Evolutionary conservation across 2,329 filamentous ascomycete genomes (phyloP).

Genomic region (Trichoderma sp.): DNA sequence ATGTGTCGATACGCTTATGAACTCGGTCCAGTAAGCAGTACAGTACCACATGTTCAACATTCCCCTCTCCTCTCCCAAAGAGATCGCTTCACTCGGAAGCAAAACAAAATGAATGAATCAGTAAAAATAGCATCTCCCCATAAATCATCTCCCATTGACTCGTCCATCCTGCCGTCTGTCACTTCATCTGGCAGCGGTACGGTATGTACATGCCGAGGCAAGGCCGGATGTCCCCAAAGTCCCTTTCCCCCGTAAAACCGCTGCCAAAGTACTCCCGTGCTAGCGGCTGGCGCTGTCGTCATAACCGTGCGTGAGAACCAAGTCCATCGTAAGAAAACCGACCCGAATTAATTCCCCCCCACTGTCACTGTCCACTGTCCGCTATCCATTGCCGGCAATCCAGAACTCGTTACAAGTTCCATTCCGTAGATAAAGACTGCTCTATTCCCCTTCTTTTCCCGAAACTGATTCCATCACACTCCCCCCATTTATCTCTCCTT

Average conservation of each 20-base stretch:
- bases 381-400: neutral
- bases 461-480: neutral
- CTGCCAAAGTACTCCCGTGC: neutral
- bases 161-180: neutral
- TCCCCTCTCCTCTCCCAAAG: neutral
- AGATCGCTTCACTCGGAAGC: neutral
- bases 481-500: neutral
- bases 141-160: neutral
- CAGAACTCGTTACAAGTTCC: neutral
- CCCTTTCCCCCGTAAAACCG: constrained; percentile 9
- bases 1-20: neutral
- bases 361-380: neutral
- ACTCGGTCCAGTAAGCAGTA: neutral
- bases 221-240: neutral
- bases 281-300: neutral
- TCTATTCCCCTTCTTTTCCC: neutral
- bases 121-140: neutral
- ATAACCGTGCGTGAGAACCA: neutral
- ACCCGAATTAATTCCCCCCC: neutral
- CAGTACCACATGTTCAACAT: neutral
- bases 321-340: neutral
- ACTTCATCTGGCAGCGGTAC: neutral
- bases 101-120: neutral
- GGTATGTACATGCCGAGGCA: constrained; percentile 6
- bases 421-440: neutral